Percentiles rank a stretch among this genome's conserved stretches.
These are phyloP conservation scores for Saccharomycopsis hybrid DNA, from an alignment of 1,139 yeast species.

Conservation along the genomic window DNA sequence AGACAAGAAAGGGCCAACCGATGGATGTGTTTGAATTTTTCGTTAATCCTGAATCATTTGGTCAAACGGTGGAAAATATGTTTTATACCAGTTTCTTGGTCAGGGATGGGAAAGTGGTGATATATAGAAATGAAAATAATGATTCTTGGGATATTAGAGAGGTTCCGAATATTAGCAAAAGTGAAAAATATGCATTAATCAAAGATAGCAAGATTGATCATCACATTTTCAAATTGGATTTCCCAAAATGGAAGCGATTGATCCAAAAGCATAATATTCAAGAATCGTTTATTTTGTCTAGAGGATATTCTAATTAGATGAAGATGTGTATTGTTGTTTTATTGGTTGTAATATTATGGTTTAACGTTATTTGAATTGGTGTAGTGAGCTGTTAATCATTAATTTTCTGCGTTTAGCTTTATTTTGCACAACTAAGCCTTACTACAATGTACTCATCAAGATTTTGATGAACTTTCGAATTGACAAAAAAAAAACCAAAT, in stretches of 20 bases:
- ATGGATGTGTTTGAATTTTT: conserved; percentile 61
- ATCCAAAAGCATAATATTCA: conserved; percentile 46
- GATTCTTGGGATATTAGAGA: conserved; percentile 27
- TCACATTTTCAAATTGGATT: conserved; percentile 65
- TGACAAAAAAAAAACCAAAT: too few species aligned
- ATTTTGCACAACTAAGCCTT: too few species aligned
- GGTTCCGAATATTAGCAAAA: conserved; percentile 21
- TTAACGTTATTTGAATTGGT: too few species aligned
- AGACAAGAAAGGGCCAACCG: conserved; percentile 31
- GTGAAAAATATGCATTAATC: conserved; percentile 26
- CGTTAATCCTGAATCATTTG: conserved; percentile 68
- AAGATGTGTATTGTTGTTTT: too few species aligned
- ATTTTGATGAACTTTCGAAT: too few species aligned
- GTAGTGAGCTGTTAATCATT: too few species aligned
- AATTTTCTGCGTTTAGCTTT: too few species aligned
- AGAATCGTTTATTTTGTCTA: conserved; percentile 29
- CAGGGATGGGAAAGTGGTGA: conserved; percentile 57
- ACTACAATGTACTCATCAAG: too few species aligned
- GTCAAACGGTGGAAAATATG: conserved; percentile 76
- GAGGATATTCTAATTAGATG: too few species aligned
- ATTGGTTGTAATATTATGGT: too few species aligned
- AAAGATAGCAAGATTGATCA: conserved; percentile 38
- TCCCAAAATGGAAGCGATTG: conserved; percentile 54
- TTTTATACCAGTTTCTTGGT: conserved; percentile 77
- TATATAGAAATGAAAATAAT: conserved; percentile 47